A percentile compares a stretch with the other conserved stretches of the same genome.
phyloP scores from a whole-genome alignment of 129 eudicot genomes.

The Erigeron canadensis region DNA sequence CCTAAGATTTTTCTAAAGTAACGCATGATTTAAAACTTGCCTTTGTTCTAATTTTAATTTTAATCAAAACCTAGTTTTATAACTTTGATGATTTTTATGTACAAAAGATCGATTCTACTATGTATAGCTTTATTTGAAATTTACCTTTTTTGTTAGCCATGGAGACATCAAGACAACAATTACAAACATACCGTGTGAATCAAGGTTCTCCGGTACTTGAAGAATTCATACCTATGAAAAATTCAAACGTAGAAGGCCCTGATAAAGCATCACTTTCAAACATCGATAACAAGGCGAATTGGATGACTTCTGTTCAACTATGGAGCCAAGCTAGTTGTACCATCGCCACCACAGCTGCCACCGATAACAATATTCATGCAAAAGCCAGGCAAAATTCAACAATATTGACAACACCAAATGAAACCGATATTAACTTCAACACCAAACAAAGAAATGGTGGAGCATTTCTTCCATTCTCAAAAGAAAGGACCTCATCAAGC shows the following conservation, averaged over 20 bases:
- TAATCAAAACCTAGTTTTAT: constrained; percentile 15
- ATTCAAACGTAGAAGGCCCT: constrained; percentile 38
- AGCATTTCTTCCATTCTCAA: constrained; percentile 66
- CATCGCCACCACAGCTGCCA: constrained; percentile 19
- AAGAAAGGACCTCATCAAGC: constrained; percentile 39
- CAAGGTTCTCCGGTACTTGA: constrained; percentile 69
- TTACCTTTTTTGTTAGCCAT: constrained; percentile 49
- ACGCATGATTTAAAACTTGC: constrained; percentile 30
- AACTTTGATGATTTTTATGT: constrained; percentile 7
- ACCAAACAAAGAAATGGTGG: constrained; percentile 60
- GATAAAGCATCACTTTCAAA: constrained; percentile 38
- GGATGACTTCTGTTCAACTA: constrained; percentile 94
- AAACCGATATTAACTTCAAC: constrained; percentile 40
- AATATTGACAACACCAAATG: constrained; percentile 14
- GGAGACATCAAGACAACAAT: constrained; percentile 90
- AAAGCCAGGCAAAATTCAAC: constrained; percentile 26
- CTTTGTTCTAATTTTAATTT: constrained; percentile 22
- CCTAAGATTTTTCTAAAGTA: constrained; percentile 24
- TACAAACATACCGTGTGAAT: constrained; percentile 52
- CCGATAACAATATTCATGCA: constrained; percentile 16
- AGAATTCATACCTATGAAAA: constrained; percentile 82
- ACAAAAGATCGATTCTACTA: not conserved
- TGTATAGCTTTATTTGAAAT: not conserved
- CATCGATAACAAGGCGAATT: constrained; percentile 65
- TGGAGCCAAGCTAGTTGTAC: constrained; percentile 69